Evolutionary conservation across 1,284 basidiomycete species (phyloP).

Genomic region (Cutaneotrichosporon spelunceum): DNA sequence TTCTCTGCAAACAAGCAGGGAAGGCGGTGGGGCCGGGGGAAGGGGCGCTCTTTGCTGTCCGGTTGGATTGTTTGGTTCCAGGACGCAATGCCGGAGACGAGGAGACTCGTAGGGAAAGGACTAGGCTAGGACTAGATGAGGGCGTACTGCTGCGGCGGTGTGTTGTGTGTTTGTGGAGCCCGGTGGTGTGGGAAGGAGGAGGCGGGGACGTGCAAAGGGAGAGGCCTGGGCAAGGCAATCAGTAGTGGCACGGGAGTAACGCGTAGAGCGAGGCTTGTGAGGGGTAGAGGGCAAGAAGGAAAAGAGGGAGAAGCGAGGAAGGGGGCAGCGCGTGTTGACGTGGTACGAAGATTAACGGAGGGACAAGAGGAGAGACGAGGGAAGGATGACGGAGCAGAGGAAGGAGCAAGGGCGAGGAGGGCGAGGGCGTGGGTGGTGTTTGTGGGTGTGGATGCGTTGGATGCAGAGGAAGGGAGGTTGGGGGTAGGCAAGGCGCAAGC

Average conservation of each 20-base stretch:
- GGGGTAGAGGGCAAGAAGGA: background rate
- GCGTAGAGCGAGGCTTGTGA: constrained; percentile 5
- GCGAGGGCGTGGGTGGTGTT: constrained; percentile 1
- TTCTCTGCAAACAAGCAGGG: background rate
- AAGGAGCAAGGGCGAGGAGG: background rate
- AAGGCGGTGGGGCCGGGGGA: background rate
- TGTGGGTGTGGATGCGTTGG: background rate
- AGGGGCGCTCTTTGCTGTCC: background rate
- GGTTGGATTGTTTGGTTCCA: constrained; percentile 17
- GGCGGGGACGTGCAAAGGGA: background rate
- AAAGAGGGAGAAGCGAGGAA: background rate
- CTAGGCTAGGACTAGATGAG: constrained; percentile 3
- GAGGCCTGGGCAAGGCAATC: constrained; percentile 5
- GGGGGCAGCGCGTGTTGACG: background rate
- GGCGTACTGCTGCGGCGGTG: background rate
- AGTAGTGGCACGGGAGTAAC: constrained; percentile 6
- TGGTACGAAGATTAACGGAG: constrained; percentile 7
- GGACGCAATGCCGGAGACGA: constrained; percentile 7
- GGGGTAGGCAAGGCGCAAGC: background rate
- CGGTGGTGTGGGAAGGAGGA: background rate
- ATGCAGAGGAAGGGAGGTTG: background rate
- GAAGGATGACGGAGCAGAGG: background rate
- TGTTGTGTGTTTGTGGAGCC: constrained; percentile 1
- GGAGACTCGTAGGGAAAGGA: background rate
- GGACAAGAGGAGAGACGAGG: background rate